These are phyloP conservation scores for Neofusicoccum laricinum DNA, from an alignment of 2,329 filamentous ascomycete species.

Conservation along the genomic window DNA sequence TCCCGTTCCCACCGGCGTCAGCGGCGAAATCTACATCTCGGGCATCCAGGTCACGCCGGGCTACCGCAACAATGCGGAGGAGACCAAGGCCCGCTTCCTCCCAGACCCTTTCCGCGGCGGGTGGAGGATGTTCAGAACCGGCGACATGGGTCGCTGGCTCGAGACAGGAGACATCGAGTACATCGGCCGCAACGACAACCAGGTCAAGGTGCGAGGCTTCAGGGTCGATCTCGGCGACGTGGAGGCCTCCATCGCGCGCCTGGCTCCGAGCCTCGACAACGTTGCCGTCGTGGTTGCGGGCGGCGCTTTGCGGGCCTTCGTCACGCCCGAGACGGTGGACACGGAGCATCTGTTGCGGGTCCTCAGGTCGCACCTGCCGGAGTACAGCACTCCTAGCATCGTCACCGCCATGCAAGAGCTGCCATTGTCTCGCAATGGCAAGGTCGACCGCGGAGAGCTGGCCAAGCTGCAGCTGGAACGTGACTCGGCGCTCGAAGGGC, in stretches of 20 bases:
- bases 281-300: slow-evolving; percentile 6
- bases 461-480: background rate
- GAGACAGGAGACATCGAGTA: slow-evolving; percentile 16
- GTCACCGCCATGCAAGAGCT: background rate
- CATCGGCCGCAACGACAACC: slow-evolving; percentile 19
- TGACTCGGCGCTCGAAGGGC: background rate
- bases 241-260: slow-evolving; percentile 9
- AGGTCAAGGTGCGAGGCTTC: slow-evolving; percentile 21
- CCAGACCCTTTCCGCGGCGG: background rate
- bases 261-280: background rate
- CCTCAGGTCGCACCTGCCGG: background rate
- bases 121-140: slow-evolving; percentile 17
- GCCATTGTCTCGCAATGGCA: slow-evolving; percentile 10
- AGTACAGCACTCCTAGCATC: slow-evolving; percentile 11
- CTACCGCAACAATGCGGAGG: slow-evolving; percentile 8
- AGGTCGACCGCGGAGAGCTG: slow-evolving; percentile 15
- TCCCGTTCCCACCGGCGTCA: slow-evolving; percentile 14
- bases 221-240: slow-evolving; percentile 20
- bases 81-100: slow-evolving; percentile 2
- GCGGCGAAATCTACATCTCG: slow-evolving; percentile 17
- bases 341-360: background rate
- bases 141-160: slow-evolving; percentile 17
- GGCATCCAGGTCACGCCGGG: slow-evolving; percentile 15
- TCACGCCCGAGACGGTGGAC: slow-evolving; percentile 9
- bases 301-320: slow-evolving; percentile 1